These are phyloP conservation scores for Gilbertella persicaria DNA, from an alignment of 371 early-diverging fungal genomes.

Conservation along the genomic window DNA sequence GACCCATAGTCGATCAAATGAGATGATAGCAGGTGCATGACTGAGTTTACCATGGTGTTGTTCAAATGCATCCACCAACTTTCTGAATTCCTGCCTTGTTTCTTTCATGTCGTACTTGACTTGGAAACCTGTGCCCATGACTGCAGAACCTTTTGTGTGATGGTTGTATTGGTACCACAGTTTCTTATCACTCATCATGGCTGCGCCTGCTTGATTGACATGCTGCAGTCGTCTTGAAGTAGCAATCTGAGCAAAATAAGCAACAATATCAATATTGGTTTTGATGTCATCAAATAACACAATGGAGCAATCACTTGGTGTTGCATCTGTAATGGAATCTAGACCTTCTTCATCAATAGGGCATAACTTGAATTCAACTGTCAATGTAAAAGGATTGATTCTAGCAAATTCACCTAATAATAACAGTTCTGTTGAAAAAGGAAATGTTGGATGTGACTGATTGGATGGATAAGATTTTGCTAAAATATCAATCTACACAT, in stretches of 20 bases:
- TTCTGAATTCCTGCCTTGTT: not conserved
- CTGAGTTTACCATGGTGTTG: not conserved
- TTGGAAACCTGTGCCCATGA: constrained; percentile 16
- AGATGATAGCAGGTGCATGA: constrained; percentile 12
- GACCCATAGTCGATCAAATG: constrained; percentile 16
- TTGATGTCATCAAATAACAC: constrained; percentile 15
- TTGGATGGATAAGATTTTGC: constrained; percentile 19
- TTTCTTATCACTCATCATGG: constrained; percentile 17
- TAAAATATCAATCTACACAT: constrained; percentile 18
- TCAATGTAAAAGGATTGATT: constrained; percentile 21
- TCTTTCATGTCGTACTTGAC: constrained; percentile 8
- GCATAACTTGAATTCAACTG: constrained; percentile 18
- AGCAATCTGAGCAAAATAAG: constrained; percentile 26
- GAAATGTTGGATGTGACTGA: constrained; percentile 2
- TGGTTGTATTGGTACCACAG: constrained; percentile 3
- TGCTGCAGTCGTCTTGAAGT: constrained; percentile 13
- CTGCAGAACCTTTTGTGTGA: too few species aligned
- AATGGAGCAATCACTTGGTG: constrained; percentile 7
- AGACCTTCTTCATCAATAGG: constrained; percentile 23
- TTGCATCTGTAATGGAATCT: constrained; percentile 3
- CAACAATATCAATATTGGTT: constrained; percentile 26
- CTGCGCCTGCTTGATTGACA: constrained; percentile 26
- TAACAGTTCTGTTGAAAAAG: constrained; percentile 18
- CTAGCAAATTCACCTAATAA: constrained; percentile 16
- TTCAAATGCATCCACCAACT: not conserved